phyloP scores from a whole-genome alignment of 2,329 filamentous ascomycete genomes.

The Chrysosphaeria jannelii region DNA sequence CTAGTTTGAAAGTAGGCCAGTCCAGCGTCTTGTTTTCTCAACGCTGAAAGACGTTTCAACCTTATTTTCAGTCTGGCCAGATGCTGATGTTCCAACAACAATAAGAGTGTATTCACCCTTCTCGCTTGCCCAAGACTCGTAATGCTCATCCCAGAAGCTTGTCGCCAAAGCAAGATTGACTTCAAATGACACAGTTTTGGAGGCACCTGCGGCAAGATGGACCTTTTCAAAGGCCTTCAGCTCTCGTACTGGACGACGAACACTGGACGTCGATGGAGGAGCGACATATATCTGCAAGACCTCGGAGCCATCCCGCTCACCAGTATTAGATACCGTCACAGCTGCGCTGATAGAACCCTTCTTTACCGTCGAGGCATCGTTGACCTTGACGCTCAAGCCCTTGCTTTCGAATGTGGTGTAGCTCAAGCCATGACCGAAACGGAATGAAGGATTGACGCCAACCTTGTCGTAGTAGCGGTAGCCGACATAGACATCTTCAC shows the following conservation, averaged over 20 bases:
- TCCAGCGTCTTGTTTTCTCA: slow-evolving; percentile 2
- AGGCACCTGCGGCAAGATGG: slow-evolving; percentile 1
- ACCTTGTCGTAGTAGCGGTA: slow-evolving; percentile 55
- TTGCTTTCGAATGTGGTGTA: slow-evolving; percentile 35
- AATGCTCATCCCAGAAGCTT: slow-evolving; percentile 4
- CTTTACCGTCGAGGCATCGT: slow-evolving; percentile 9
- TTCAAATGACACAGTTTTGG: neutral
- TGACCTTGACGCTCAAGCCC: slow-evolving; percentile 4
- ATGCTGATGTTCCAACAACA: slow-evolving; percentile 1
- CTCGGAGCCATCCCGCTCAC: slow-evolving; percentile 16
- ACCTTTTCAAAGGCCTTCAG: slow-evolving; percentile 31
- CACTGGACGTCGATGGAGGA: slow-evolving; percentile 1
- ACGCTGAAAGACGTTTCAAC: slow-evolving; percentile 1
- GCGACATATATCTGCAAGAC: slow-evolving; percentile 22
- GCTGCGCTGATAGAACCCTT: slow-evolving; percentile 6
- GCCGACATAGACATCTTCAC: slow-evolving; percentile 54
- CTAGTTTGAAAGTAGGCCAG: slow-evolving; percentile 1
- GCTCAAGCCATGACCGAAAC: slow-evolving; percentile 53
- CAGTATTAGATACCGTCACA: slow-evolving; percentile 18
- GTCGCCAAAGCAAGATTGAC: slow-evolving; percentile 2
- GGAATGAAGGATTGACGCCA: slow-evolving; percentile 34
- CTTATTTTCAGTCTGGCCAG: slow-evolving; percentile 1
- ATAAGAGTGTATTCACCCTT: slow-evolving; percentile 2
- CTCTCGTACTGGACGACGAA: slow-evolving; percentile 19
- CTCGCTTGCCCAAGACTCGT: slow-evolving; percentile 2